These are phyloP conservation scores for Petasospora rhodanensis DNA, from an alignment of 1,139 yeast genomes.

Conservation along the genomic window DNA sequence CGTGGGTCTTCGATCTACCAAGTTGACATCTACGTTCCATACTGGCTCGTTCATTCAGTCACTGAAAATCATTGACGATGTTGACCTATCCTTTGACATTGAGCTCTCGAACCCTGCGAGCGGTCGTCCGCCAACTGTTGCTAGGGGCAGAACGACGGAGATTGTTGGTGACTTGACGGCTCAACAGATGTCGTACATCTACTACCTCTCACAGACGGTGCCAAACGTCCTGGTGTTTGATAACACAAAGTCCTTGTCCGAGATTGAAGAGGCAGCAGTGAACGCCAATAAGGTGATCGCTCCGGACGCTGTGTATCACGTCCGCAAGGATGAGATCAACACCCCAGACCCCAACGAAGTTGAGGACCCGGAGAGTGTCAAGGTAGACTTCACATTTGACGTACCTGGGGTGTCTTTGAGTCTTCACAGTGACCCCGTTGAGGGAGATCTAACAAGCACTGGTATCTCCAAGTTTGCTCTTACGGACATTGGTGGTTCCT, in stretches of 20 bases:
- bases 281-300: slow-evolving; percentile 33
- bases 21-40: slow-evolving; percentile 56
- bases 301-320: slow-evolving; percentile 25
- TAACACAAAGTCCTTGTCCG: slow-evolving; percentile 37
- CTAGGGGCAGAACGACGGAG: slow-evolving; percentile 62
- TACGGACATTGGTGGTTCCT: slow-evolving; percentile 49
- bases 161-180: slow-evolving; percentile 71
- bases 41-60: slow-evolving; percentile 46
- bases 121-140: slow-evolving; percentile 46
- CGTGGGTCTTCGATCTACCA: slow-evolving; percentile 71
- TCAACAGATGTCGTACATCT: slow-evolving; percentile 59
- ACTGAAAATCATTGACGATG: slow-evolving; percentile 62
- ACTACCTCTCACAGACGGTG: slow-evolving; percentile 52
- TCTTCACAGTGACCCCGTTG: slow-evolving; percentile 54
- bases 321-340: slow-evolving; percentile 11
- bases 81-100: slow-evolving; percentile 62
- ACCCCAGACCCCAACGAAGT: slow-evolving; percentile 7
- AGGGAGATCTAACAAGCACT: slow-evolving; percentile 34
- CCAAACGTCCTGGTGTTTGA: slow-evolving; percentile 49
- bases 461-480: slow-evolving; percentile 63
- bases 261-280: slow-evolving; percentile 62
- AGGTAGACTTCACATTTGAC: slow-evolving; percentile 48
- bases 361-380: slow-evolving; percentile 31
- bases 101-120: slow-evolving; percentile 47
- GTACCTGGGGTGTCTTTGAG: slow-evolving; percentile 64